Percentiles rank a stretch among this genome's conserved stretches.
These are phyloP conservation scores for Stentor roeselii DNA, from an alignment of 73 alveolate species.

Conservation along the genomic window DNA sequence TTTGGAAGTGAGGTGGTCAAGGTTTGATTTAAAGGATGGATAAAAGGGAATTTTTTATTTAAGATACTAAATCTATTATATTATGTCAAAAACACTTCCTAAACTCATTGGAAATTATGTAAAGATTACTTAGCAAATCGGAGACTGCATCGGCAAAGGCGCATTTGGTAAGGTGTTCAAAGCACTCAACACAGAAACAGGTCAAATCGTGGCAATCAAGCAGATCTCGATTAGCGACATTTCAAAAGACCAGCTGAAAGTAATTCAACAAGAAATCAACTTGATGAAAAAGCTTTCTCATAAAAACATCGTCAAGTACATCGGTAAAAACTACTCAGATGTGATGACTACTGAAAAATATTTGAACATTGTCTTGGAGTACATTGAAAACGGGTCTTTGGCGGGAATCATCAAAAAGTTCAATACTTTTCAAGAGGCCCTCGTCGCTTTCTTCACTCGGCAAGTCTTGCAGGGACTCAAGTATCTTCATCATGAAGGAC, in stretches of 20 bases:
- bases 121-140: conserved; percentile 30
- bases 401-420: conserved; percentile 79
- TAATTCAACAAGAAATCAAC: conserved; percentile 82
- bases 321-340: conserved; percentile 57
- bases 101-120: conserved; percentile 51
- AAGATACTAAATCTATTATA: not conserved
- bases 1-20: too few relatives aligned
- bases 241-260: conserved; percentile 70
- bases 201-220: conserved; percentile 92
- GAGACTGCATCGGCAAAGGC: conserved; percentile 89
- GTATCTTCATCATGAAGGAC: conserved; percentile 90
- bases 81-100: conserved; percentile 3
- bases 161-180: conserved; percentile 95
- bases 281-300: conserved; percentile 86
- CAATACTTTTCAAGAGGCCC: conserved; percentile 88
- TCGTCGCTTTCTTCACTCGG: conserved; percentile 82
- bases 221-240: conserved; percentile 72
- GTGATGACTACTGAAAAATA: conserved; percentile 85
- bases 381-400: conserved; percentile 90
- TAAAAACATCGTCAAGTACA: conserved; percentile 93
- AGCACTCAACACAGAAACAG: conserved; percentile 89
- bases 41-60: too few relatives aligned
- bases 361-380: conserved; percentile 89
- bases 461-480: conserved; percentile 93
- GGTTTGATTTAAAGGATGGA: too few relatives aligned